Evolutionary conservation across 1,139 yeast species (phyloP).

Genomic region (Geotrichum bryndzae): DNA sequence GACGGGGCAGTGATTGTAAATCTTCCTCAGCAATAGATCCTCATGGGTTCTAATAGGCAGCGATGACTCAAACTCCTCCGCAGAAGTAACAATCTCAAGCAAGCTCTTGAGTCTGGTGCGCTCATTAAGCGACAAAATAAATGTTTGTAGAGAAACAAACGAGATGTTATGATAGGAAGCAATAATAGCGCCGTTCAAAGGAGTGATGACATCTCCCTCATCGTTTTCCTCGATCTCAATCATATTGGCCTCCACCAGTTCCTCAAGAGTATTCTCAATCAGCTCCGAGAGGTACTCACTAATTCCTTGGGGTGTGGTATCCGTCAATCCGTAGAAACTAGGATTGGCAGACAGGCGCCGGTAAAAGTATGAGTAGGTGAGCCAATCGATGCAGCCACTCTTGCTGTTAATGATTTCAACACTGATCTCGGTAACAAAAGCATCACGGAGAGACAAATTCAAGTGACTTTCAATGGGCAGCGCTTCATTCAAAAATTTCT

Average conservation of each 20-base stretch:
- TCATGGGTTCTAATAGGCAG: slow-evolving; percentile 62
- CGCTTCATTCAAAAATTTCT: slow-evolving; percentile 64
- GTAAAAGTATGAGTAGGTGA: slow-evolving; percentile 78
- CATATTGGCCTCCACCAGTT: slow-evolving; percentile 54
- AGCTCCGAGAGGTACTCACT: slow-evolving; percentile 79
- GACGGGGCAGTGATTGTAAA: slow-evolving; percentile 59
- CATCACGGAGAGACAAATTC: slow-evolving; percentile 54
- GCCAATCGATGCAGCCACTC: slow-evolving; percentile 88
- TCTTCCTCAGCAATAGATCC: slow-evolving; percentile 40
- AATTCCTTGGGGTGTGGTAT: slow-evolving; percentile 58
- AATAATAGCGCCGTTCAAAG: slow-evolving; percentile 67
- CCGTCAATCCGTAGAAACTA: slow-evolving; percentile 73
- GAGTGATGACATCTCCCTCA: slow-evolving; percentile 45
- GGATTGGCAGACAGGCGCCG: slow-evolving; percentile 78
- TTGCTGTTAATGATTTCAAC: slow-evolving; percentile 57
- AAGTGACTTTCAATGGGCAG: slow-evolving; percentile 80
- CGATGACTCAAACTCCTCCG: slow-evolving; percentile 57
- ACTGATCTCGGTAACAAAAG: slow-evolving; percentile 64
- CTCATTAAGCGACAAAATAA: slow-evolving; percentile 47
- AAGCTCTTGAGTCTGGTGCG: slow-evolving; percentile 57
- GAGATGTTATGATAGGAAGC: slow-evolving; percentile 67
- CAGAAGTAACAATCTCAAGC: slow-evolving; percentile 59
- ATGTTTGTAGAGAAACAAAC: slow-evolving; percentile 58
- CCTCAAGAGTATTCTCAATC: slow-evolving; percentile 67
- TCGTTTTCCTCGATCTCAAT: slow-evolving; percentile 52